These are phyloP conservation scores for Cryphonectria japonica DNA, from an alignment of 2,329 filamentous ascomycete genomes.

Conservation along the genomic window DNA sequence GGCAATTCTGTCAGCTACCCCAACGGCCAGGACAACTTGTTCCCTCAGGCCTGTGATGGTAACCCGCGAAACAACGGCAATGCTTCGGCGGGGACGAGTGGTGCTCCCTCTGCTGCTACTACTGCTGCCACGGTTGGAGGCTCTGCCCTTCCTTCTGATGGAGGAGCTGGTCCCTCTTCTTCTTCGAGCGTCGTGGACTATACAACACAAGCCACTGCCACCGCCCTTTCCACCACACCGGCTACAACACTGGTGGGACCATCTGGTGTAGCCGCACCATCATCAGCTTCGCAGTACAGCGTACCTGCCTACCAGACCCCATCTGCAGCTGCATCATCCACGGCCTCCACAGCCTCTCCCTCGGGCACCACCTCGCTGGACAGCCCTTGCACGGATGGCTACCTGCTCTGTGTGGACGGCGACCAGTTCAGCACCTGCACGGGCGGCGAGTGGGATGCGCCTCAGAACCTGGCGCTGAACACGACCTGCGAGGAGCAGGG, in stretches of 20 bases:
- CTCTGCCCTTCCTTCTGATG: background rate
- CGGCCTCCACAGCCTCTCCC: slow-evolving; percentile 1
- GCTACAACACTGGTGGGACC: background rate
- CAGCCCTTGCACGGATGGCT: slow-evolving; percentile 20
- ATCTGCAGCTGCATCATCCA: background rate
- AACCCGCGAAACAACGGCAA: slow-evolving; percentile 34
- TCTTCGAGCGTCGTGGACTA: background rate
- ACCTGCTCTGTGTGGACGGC: slow-evolving; percentile 22
- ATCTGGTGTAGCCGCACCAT: background rate
- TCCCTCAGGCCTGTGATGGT: slow-evolving; percentile 38
- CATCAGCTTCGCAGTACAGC: background rate
- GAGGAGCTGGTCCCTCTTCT: background rate
- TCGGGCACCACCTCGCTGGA: slow-evolving; percentile 2
- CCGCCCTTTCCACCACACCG: background rate
- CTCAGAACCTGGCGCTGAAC: slow-evolving; percentile 18
- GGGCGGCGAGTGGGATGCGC: slow-evolving; percentile 21
- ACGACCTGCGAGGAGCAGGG: slow-evolving; percentile 20
- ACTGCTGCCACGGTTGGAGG: background rate
- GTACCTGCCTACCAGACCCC: background rate
- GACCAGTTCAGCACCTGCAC: slow-evolving; percentile 26
- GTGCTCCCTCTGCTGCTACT: background rate
- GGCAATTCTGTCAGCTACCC: slow-evolving; percentile 56
- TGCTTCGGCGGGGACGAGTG: background rate
- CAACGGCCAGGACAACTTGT: slow-evolving; percentile 39
- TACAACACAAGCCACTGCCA: background rate